Percentiles rank a stretch among this genome's conserved stretches.
These are phyloP conservation scores for Diaporthe capsici DNA, from an alignment of 2,329 filamentous ascomycete species.

Conservation along the genomic window DNA sequence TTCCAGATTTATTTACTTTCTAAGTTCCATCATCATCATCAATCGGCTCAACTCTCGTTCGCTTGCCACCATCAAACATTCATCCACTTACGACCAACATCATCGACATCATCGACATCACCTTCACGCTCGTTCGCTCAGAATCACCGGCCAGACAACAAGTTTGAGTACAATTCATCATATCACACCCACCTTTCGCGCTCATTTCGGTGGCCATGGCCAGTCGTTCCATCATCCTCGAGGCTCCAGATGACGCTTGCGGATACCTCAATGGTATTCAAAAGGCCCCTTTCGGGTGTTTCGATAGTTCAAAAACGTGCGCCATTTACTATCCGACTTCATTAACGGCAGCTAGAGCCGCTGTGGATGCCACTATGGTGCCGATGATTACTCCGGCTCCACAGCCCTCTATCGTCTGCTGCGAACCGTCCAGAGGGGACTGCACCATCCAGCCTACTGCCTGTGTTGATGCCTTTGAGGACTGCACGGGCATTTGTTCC, in stretches of 20 bases:
- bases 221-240: slow-evolving; percentile 19
- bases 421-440: neutral
- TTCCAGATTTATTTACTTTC: neutral
- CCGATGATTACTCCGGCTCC: slow-evolving; percentile 18
- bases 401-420: slow-evolving; percentile 20
- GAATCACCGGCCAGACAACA: neutral
- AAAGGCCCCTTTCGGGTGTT: neutral
- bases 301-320: neutral
- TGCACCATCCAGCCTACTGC: slow-evolving; percentile 31
- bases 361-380: neutral
- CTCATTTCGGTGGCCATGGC: slow-evolving; percentile 15
- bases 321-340: slow-evolving; percentile 37
- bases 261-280: slow-evolving; percentile 30
- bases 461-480: slow-evolving; percentile 17
- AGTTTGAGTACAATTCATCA: neutral
- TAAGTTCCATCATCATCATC: neutral
- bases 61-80: neutral
- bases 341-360: neutral
- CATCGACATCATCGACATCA: neutral
- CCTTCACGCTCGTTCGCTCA: neutral
- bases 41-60: neutral
- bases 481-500: slow-evolving; percentile 31
- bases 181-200: neutral
- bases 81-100: neutral
- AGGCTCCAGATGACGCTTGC: slow-evolving; percentile 31